Conservation (phyloP, 257 asterid species). For the Nicotiana undulata region DNA sequence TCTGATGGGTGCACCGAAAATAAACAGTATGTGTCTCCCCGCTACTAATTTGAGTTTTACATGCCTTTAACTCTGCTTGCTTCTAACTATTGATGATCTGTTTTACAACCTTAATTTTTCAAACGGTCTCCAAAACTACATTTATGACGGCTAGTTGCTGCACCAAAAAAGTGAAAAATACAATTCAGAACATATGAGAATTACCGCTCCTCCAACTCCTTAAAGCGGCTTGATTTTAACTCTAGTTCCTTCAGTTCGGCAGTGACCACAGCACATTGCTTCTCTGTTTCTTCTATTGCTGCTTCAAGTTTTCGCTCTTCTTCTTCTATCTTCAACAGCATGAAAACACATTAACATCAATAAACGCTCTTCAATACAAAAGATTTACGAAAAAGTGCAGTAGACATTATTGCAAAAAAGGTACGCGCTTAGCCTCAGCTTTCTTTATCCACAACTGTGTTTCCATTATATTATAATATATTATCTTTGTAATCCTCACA, state of each 20-base stretch:
- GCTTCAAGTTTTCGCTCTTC: constrained; percentile 96
- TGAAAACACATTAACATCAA: neutral
- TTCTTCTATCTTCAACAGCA: constrained; percentile 71
- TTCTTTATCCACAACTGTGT: neutral
- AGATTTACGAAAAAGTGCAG: neutral
- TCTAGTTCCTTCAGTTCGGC: constrained; percentile 82
- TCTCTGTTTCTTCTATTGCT: constrained; percentile 91
- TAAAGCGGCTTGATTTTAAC: constrained; percentile 78
- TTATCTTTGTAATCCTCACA: neutral
- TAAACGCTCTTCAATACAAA: neutral
- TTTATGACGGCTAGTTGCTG: neutral
- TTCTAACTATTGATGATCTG: neutral
- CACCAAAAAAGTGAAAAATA: neutral
- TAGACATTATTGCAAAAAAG: neutral
- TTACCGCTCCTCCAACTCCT: constrained; percentile 96
- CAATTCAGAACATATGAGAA: constrained; percentile 8
- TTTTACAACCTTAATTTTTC: neutral
- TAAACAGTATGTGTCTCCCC: neutral
- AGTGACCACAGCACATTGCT: constrained; percentile 75
- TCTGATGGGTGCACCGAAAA: neutral
- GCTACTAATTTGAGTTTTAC: neutral
- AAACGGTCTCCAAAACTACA: neutral
- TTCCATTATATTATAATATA: neutral
- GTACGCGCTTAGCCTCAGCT: neutral
- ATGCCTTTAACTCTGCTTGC: neutral